Evolutionary conservation across 78 protist species (phyloP).

Genomic region (Chrysochromulina parva): DNA sequence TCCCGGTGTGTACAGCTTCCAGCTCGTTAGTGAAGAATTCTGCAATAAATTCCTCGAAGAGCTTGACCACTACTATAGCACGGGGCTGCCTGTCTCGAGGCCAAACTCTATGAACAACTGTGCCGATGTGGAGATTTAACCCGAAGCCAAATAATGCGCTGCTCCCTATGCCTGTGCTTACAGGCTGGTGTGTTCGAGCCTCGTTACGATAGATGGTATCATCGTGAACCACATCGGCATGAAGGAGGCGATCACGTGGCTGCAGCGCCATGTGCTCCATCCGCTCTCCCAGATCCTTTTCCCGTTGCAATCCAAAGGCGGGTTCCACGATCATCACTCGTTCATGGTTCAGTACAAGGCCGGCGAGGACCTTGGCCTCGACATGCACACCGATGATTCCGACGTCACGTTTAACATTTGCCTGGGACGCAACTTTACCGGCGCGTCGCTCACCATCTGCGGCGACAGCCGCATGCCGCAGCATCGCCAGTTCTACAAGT

Average conservation of each 20-base stretch:
- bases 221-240: conserved; percentile 64
- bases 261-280: background rate
- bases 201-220: background rate
- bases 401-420: conserved; percentile 73
- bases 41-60: background rate
- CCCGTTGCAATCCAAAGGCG: background rate
- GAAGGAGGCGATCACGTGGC: conserved; percentile 6
- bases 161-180: too few relatives aligned
- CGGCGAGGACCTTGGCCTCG: conserved; percentile 59
- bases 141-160: too few relatives aligned
- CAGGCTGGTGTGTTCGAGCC: too few relatives aligned
- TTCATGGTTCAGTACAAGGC: conserved; percentile 64
- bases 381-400: conserved; percentile 68
- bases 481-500: background rate
- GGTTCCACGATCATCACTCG: conserved; percentile 60
- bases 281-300: background rate
- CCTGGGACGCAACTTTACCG: conserved; percentile 64
- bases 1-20: background rate
- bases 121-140: too few relatives aligned
- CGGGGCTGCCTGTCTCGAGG: background rate
- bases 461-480: conserved; percentile 20
- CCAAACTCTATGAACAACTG: conserved; percentile 17
- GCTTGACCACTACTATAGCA: background rate
- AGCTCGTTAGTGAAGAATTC: background rate
- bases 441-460: conserved; percentile 63